phyloP scores from a whole-genome alignment of 495 filamentous ascomycete genomes.

The Tuber borchii region DNA sequence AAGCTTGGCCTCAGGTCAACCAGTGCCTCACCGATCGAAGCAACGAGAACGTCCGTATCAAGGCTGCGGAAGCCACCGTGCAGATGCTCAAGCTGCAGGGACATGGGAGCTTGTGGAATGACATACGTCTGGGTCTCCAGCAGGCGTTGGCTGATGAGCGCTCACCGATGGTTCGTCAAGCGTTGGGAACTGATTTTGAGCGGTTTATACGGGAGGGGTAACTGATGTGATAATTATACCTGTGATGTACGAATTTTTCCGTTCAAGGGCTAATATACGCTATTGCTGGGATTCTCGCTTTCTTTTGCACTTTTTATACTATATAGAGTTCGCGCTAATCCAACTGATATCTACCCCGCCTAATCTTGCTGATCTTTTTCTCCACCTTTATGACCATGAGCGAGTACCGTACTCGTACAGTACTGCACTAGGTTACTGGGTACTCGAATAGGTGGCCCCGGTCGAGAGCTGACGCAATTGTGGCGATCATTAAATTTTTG shows the following conservation, averaged over 20 bases:
- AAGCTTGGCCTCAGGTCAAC: conserved; percentile 25
- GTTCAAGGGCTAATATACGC: background rate
- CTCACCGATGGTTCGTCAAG: conserved; percentile 31
- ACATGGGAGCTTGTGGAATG: conserved; percentile 29
- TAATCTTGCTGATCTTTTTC: too few species aligned
- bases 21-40: conserved; percentile 32
- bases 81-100: conserved; percentile 24
- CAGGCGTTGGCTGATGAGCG: conserved; percentile 28
- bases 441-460: too few species aligned
- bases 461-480: too few species aligned
- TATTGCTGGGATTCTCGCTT: background rate
- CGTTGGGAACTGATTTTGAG: conserved; percentile 27
- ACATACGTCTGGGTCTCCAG: conserved; percentile 28
- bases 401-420: too few species aligned
- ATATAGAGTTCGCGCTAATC: background rate
- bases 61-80: conserved; percentile 29
- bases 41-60: conserved; percentile 35
- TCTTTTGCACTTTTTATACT: background rate
- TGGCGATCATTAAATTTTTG: too few species aligned
- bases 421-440: too few species aligned
- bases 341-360: background rate
- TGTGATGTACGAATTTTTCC: background rate
- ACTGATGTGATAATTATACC: background rate
- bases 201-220: conserved; percentile 14
- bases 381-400: too few species aligned